Evolutionary conservation across 2,329 filamentous ascomycete species (phyloP), one percentile per base, ranked within the genome.

Genomic region (Juglanconis sp.): DNA sequence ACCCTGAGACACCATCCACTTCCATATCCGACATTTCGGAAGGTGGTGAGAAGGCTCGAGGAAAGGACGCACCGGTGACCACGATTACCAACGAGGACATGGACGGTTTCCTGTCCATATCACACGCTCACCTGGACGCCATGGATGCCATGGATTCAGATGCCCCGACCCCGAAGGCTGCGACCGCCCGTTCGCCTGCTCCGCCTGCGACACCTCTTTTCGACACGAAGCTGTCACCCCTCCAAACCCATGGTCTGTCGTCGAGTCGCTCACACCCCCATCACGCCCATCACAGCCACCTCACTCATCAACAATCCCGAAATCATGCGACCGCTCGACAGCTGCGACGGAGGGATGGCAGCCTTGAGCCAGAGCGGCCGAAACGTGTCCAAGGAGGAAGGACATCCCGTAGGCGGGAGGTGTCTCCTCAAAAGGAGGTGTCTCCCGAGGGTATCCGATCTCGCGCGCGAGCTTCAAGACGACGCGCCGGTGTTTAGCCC

Each of bases 11-110:
- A 2, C 73, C 76, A 40, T 72, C 73, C 32, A 76, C 77, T 2
- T 80, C 79, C 2, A 71, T 79, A 32, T 80, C 78, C 15, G 79
- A 82, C 56, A 71, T 76, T 9, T 75, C 74, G 30, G 78, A 81
- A 61, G 73, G 70, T 30, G 70, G 65, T 40, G 72, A 72, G 51
- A 15, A 44, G 9, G 68, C 73, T 56, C 65, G 68, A 57, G 66
- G 69, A 40, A 66, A 72, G 61, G 65, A 68, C n/a, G 63, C 64
- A 34, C 52, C 65, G 50, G 48, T 59, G 52, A 59, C 63, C 15
- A 57, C 54, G 30, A 63, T 65, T 54, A 56, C 62, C 64, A 62
- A 71, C 61, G 70, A 68, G 69, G 73, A 47, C 70, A 72, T 49
- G 34, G 48, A 64, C 35, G 72, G 74, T 17, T 73, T 75, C 56